Evolutionary conservation across 805 yeast genomes (phyloP).

Genomic region (Cyberlindnera sargentensis): DNA sequence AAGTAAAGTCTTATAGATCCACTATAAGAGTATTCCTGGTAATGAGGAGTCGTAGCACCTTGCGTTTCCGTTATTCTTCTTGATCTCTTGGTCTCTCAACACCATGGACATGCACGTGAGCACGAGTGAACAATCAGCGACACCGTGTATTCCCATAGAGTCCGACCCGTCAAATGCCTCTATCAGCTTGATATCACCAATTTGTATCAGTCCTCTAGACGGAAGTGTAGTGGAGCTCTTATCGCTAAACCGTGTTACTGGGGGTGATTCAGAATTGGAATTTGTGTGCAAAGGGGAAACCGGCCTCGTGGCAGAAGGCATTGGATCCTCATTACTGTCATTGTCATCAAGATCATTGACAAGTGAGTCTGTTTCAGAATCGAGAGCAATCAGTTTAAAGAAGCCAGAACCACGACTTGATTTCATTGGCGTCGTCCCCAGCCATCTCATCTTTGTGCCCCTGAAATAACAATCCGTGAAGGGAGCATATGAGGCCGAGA

Average conservation of each 20-base stretch:
- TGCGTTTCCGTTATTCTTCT: conserved; percentile 17
- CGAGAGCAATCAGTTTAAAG: conserved; percentile 28
- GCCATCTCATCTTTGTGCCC: conserved; percentile 32
- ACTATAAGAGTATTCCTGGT: not conserved
- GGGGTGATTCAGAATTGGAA: conserved; percentile 12
- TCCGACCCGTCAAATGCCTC: conserved; percentile 12
- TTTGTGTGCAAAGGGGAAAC: not conserved
- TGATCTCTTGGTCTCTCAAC: conserved; percentile 19
- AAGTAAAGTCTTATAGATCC: no score
- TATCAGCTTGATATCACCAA: conserved; percentile 19
- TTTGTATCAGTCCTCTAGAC: conserved; percentile 6
- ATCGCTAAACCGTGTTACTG: conserved; percentile 20
- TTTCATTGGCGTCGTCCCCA: conserved; percentile 31
- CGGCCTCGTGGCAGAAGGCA: not conserved
- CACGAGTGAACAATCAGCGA: conserved; percentile 17
- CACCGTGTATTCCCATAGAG: conserved; percentile 8
- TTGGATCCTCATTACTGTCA: conserved; percentile 3
- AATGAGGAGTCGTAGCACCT: conserved; percentile 15
- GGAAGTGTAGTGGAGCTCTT: conserved; percentile 9
- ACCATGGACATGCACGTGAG: conserved; percentile 20
- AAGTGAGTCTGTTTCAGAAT: conserved; percentile 16
- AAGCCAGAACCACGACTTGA: conserved; percentile 29
- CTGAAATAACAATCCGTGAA: conserved; percentile 27
- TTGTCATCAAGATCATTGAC: conserved; percentile 10
- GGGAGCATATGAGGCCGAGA: conserved; percentile 24